A percentile compares a stretch with the other conserved stretches of the same genome.
phyloP scores from a whole-genome alignment of 192 early-diverging fungal genomes.

The Coemansia sp. region DNA sequence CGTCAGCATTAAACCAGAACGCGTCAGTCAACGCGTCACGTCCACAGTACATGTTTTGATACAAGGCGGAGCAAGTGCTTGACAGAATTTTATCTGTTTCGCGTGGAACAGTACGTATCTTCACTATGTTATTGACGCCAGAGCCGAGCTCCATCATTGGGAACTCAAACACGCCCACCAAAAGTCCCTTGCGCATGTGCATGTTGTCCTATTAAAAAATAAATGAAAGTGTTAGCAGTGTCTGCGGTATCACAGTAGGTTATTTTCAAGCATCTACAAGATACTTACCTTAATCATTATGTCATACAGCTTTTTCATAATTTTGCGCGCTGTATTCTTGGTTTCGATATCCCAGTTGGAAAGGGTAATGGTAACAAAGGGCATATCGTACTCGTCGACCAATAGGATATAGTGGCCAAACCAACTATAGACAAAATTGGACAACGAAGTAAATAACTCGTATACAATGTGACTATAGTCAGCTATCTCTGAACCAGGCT shows the following conservation, averaged over 20 bases:
- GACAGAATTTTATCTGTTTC: conserved; percentile 20
- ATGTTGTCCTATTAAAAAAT: conserved; percentile 19
- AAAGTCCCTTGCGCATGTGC: conserved; percentile 18
- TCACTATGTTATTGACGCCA: conserved; percentile 34
- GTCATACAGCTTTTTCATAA: conserved; percentile 24
- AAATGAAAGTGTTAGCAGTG: background rate
- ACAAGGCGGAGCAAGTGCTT: conserved; percentile 7
- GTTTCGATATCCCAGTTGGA: conserved; percentile 14
- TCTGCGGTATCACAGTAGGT: no score
- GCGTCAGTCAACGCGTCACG: conserved; percentile 23
- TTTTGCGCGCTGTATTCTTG: conserved; percentile 4
- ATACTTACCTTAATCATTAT: conserved; percentile 36
- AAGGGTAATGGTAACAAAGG: conserved; percentile 29
- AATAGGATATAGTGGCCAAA: conserved; percentile 34
- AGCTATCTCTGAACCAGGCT: no score
- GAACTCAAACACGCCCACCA: conserved; percentile 38
- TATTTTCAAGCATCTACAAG: no score
- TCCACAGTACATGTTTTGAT: conserved; percentile 18
- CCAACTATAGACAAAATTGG: background rate
- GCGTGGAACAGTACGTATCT: conserved; percentile 22
- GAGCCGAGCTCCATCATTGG: conserved; percentile 37
- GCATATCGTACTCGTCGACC: conserved; percentile 42
- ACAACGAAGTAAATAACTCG: conserved; percentile 13
- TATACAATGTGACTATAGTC: background rate
- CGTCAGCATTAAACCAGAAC: conserved; percentile 36